Evolutionary conservation across 2,329 filamentous ascomycete species (phyloP).

Genomic region (Zymoseptoria pseudotritici): DNA sequence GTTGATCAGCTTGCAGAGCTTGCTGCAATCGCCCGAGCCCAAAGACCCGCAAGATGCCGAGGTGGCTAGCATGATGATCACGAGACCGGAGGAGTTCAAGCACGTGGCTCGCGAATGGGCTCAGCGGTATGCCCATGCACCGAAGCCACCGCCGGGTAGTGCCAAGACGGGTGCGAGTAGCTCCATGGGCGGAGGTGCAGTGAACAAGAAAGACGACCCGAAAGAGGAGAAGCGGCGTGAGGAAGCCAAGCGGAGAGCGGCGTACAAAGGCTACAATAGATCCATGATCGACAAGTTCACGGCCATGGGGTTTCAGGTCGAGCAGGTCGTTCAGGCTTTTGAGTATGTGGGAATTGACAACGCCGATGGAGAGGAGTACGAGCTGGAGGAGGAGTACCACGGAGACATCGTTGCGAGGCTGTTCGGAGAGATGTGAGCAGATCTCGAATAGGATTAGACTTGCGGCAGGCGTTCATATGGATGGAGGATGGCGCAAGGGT

Average conservation of each 20-base stretch:
- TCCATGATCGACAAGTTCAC: constrained; percentile 76
- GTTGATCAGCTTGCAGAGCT: constrained; percentile 82
- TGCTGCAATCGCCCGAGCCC: constrained; percentile 88
- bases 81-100: constrained; percentile 70
- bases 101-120: constrained; percentile 86
- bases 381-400: constrained; percentile 83
- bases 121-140: constrained; percentile 71
- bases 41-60: constrained; percentile 96
- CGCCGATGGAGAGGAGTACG: constrained; percentile 70
- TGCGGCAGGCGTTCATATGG: not conserved
- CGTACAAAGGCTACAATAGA: constrained; percentile 79
- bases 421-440: constrained; percentile 63
- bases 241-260: constrained; percentile 41
- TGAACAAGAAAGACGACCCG: constrained; percentile 29
- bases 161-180: constrained; percentile 22
- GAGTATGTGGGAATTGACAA: constrained; percentile 72
- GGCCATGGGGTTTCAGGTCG: constrained; percentile 84
- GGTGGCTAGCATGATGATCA: constrained; percentile 82
- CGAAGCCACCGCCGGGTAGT: constrained; percentile 49
- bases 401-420: constrained; percentile 81
- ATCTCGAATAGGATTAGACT: not conserved
- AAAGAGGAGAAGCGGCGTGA: constrained; percentile 49
- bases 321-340: constrained; percentile 79
- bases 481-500: not conserved
- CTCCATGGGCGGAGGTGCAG: constrained; percentile 6